phyloP scores from a whole-genome alignment of 2,329 filamentous ascomycete genomes.

The Ophiostoma quercus region DNA sequence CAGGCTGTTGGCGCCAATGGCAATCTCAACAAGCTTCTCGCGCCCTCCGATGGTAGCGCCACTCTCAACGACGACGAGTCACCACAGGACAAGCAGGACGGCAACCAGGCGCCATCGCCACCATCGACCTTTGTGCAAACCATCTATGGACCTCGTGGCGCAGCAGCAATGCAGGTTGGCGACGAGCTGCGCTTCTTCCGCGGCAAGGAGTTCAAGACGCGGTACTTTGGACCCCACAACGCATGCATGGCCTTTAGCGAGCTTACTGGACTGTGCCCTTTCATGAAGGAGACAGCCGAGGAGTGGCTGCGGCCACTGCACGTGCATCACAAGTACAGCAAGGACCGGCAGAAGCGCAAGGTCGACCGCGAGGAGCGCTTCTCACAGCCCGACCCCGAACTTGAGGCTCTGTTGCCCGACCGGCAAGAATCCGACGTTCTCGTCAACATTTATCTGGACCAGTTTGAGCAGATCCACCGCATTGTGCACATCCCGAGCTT shows the following conservation, averaged over 20 bases:
- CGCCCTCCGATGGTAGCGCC: constrained; percentile 29
- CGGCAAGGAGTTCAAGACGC: constrained; percentile 55
- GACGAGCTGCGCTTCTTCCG: constrained; percentile 54
- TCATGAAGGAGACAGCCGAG: constrained; percentile 58
- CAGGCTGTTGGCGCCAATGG: constrained; percentile 18
- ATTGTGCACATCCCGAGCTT: constrained; percentile 57
- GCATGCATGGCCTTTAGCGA: constrained; percentile 57
- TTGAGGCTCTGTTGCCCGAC: constrained; percentile 45
- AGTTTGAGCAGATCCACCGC: constrained; percentile 38
- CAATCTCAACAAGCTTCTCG: constrained; percentile 19
- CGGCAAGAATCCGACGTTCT: constrained; percentile 34
- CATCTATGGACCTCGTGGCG: constrained; percentile 35
- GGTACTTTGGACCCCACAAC: constrained; percentile 57
- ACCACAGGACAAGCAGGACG: constrained; percentile 26
- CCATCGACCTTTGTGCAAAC: constrained; percentile 31
- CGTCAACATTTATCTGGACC: constrained; percentile 36
- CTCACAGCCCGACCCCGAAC: constrained; percentile 42
- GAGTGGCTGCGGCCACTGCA: constrained; percentile 57
- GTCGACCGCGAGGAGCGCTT: constrained; percentile 49
- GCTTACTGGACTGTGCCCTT: constrained; percentile 52
- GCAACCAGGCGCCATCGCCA: constrained; percentile 26
- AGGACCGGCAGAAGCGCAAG: constrained; percentile 51
- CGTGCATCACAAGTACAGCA: constrained; percentile 49
- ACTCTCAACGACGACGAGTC: constrained; percentile 29
- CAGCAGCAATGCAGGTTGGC: constrained; percentile 34